Evolutionary conservation across 108 stramenopile genomes (phyloP).

Genomic region (Cyclostephanos tholiformis): DNA sequence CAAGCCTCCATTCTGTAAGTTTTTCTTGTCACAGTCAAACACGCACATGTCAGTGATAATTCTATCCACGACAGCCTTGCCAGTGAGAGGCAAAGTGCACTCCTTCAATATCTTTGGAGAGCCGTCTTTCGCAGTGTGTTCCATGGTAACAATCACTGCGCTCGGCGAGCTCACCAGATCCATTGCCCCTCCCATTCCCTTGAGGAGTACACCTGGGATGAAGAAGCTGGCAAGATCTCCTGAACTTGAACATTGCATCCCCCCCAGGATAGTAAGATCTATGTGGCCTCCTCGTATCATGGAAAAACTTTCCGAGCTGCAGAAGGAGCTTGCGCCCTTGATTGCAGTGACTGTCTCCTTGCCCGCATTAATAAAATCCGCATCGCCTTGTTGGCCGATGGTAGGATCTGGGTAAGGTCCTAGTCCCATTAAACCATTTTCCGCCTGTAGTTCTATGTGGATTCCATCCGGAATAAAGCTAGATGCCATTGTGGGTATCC

Average conservation of each 20-base stretch:
- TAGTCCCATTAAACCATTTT: slow-evolving; percentile 92
- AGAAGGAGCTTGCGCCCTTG: slow-evolving; percentile 78
- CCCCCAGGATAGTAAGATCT: slow-evolving; percentile 92
- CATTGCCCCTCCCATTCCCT: slow-evolving; percentile 97
- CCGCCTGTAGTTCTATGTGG: slow-evolving; percentile 89
- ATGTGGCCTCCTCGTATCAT: slow-evolving; percentile 95
- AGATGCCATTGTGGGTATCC: slow-evolving; percentile 84
- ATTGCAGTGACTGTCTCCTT: slow-evolving; percentile 91
- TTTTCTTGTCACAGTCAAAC: slow-evolving; percentile 79
- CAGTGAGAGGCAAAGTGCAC: slow-evolving; percentile 90
- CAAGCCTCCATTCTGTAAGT: slow-evolving; percentile 57
- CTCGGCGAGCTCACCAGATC: slow-evolving; percentile 85
- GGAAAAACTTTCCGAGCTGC: slow-evolving; percentile 80
- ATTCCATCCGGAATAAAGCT: slow-evolving; percentile 88
- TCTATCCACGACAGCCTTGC: slow-evolving; percentile 85
- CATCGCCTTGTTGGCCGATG: slow-evolving; percentile 64
- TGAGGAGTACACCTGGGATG: slow-evolving; percentile 92
- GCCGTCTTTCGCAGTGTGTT: slow-evolving; percentile 89
- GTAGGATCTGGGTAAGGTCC: slow-evolving; percentile 85
- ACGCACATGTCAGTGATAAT: slow-evolving; percentile 95
- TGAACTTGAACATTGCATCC: slow-evolving; percentile 82
- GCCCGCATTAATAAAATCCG: slow-evolving; percentile 93
- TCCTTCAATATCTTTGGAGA: slow-evolving; percentile 84
- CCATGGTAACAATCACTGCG: slow-evolving; percentile 93
- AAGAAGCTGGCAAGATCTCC: slow-evolving; percentile 95